These are phyloP conservation scores for Xerocomellus amylosporus DNA, from an alignment of 768 basidiomycete genomes.

Conservation along the genomic window DNA sequence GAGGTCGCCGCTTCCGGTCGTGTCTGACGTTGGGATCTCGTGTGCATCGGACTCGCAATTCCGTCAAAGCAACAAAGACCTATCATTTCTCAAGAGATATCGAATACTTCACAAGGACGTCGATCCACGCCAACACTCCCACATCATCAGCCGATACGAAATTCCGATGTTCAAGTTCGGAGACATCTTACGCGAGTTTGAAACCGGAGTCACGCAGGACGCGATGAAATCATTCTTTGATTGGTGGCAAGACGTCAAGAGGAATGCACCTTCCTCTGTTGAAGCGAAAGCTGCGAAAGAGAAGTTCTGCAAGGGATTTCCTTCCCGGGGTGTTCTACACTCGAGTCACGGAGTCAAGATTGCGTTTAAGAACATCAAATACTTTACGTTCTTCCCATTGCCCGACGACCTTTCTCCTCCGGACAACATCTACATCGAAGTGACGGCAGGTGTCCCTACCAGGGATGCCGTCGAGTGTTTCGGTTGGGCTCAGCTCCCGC, in stretches of 20 bases:
- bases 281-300: background rate
- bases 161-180: background rate
- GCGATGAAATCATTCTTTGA: conserved; percentile 7
- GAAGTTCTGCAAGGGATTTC: conserved; percentile 38
- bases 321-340: conserved; percentile 38
- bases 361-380: conserved; percentile 58
- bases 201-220: conserved; percentile 4
- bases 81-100: conserved; percentile 8
- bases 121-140: background rate
- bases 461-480: conserved; percentile 45
- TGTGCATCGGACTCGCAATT: background rate
- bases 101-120: conserved; percentile 1
- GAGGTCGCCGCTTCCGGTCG: conserved; percentile 14
- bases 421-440: conserved; percentile 62
- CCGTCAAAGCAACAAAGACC: background rate
- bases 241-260: conserved; percentile 11
- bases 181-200: conserved; percentile 13
- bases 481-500: conserved; percentile 70
- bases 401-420: conserved; percentile 71
- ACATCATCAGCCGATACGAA: conserved; percentile 5
- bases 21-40: conserved; percentile 8
- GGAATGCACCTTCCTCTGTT: background rate
- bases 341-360: background rate
- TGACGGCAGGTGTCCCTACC: conserved; percentile 56
- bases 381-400: conserved; percentile 54